These are phyloP conservation scores for Zygosaccharomyces sapae DNA, from an alignment of 1,139 yeast genomes.

Conservation along the genomic window DNA sequence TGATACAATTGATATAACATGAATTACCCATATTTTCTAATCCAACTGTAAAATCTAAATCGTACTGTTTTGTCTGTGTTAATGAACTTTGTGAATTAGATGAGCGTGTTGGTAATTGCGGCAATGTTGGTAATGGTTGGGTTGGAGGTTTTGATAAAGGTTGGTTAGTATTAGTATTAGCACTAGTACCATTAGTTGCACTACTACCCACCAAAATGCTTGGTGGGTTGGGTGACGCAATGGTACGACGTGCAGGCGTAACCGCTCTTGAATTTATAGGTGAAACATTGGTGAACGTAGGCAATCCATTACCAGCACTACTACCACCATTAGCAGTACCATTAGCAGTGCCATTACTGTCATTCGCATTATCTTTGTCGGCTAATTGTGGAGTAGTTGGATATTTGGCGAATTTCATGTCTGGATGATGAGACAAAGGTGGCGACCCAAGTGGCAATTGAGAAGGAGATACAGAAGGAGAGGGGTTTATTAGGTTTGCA, in stretches of 20 bases:
- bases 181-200: conserved; percentile 5
- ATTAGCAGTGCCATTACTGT: neutral
- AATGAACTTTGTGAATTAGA: conserved; percentile 4
- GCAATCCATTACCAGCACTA: neutral
- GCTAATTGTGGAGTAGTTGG: conserved; percentile 13
- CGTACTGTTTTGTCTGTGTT: conserved; percentile 9
- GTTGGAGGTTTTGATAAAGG: conserved; percentile 11
- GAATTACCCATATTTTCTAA: conserved; percentile 82
- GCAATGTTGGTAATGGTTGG: conserved; percentile 21
- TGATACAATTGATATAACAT: conserved; percentile 87
- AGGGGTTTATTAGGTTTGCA: conserved; percentile 23
- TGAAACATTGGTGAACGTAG: conserved; percentile 9
- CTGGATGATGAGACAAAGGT: conserved; percentile 10
- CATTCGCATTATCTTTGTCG: conserved; percentile 3
- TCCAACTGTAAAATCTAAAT: conserved; percentile 48
- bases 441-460: conserved; percentile 7
- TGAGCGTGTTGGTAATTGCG: conserved; percentile 18
- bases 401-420: conserved; percentile 8
- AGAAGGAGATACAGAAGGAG: conserved; percentile 6
- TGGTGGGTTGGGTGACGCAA: conserved; percentile 12
- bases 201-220: conserved; percentile 6
- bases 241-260: conserved; percentile 10
- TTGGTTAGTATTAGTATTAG: neutral
- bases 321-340: neutral
- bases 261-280: conserved; percentile 12